Evolutionary conservation across 345 rosid species (phyloP).

Genomic region (Pugionium cornutum): DNA sequence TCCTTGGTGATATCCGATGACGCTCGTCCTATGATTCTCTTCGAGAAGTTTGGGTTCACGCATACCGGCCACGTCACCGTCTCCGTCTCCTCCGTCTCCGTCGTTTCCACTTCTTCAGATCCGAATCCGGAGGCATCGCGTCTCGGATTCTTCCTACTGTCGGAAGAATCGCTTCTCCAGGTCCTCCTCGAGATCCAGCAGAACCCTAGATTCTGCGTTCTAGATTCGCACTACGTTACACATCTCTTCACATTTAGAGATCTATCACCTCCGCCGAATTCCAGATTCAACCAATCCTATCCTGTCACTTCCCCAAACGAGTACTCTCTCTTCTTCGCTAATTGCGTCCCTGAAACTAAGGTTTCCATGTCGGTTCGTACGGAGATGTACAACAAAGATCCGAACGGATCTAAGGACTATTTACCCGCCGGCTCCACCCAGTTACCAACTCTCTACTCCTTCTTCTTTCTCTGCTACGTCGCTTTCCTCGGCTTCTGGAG

Average conservation of each 20-base stretch:
- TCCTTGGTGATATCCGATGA: slow-evolving; percentile 60
- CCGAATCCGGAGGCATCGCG: slow-evolving; percentile 60
- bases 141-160: slow-evolving; percentile 92
- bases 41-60: slow-evolving; percentile 95
- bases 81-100: slow-evolving; percentile 65
- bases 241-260: slow-evolving; percentile 75
- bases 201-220: slow-evolving; percentile 81
- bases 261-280: slow-evolving; percentile 74
- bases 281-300: slow-evolving; percentile 60
- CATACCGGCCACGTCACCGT: slow-evolving; percentile 70
- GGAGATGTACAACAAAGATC: slow-evolving; percentile 71
- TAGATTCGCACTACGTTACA: slow-evolving; percentile 61
- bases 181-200: slow-evolving; percentile 82
- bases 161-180: slow-evolving; percentile 84
- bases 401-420: slow-evolving; percentile 59
- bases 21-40: slow-evolving; percentile 89
- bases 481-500: slow-evolving; percentile 67
- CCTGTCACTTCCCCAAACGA: slow-evolving; percentile 79
- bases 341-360: slow-evolving; percentile 74
- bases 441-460: slow-evolving; percentile 60
- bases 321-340: slow-evolving; percentile 90
- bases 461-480: slow-evolving; percentile 61
- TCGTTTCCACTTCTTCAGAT: slow-evolving; percentile 49
- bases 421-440: slow-evolving; percentile 82
- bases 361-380: slow-evolving; percentile 82